Conservation (phyloP, 805 yeast species). For the Yarrowia sp. region DNA sequence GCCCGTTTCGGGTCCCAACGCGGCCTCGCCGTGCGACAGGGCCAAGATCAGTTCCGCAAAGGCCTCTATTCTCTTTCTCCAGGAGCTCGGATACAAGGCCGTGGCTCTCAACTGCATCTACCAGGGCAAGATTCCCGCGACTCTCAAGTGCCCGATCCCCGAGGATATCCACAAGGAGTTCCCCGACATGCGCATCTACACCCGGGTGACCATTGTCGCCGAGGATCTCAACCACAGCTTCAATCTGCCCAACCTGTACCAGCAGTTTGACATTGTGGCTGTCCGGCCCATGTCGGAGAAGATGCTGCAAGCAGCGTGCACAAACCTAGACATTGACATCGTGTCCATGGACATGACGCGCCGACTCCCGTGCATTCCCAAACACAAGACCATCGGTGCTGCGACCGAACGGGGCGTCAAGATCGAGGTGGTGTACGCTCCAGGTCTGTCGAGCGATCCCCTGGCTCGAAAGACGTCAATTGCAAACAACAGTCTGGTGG, state of each 20-base stretch:
- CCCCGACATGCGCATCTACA: slow-evolving; percentile 51
- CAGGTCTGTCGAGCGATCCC: slow-evolving; percentile 32
- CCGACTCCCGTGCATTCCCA: slow-evolving; percentile 70
- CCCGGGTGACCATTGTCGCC: slow-evolving; percentile 72
- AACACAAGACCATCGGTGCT: slow-evolving; percentile 79
- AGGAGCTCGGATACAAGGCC: slow-evolving; percentile 59
- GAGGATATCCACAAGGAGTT: slow-evolving; percentile 40
- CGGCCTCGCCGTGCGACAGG: not conserved
- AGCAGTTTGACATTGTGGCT: slow-evolving; percentile 74
- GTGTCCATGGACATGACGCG: slow-evolving; percentile 66
- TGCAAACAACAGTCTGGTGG: slow-evolving; percentile 66
- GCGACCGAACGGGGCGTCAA: slow-evolving; percentile 80
- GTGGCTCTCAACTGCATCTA: slow-evolving; percentile 64
- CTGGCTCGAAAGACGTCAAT: slow-evolving; percentile 59
- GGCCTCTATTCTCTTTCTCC: slow-evolving; percentile 3
- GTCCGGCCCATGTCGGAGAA: slow-evolving; percentile 78
- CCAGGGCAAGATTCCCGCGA: slow-evolving; percentile 34
- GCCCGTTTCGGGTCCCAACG: slow-evolving; percentile 12
- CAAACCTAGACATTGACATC: slow-evolving; percentile 76
- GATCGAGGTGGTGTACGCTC: slow-evolving; percentile 68
- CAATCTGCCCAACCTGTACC: slow-evolving; percentile 46
- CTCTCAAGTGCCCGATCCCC: slow-evolving; percentile 42
- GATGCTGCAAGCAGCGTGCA: slow-evolving; percentile 69
- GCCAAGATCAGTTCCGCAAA: slow-evolving; percentile 7
- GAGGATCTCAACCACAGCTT: slow-evolving; percentile 78